Percentiles rank a stretch among this genome's conserved stretches.
Evolutionary conservation across 2,329 filamentous ascomycete species (phyloP).

Genomic region (Fusarium pseudonygamai): DNA sequence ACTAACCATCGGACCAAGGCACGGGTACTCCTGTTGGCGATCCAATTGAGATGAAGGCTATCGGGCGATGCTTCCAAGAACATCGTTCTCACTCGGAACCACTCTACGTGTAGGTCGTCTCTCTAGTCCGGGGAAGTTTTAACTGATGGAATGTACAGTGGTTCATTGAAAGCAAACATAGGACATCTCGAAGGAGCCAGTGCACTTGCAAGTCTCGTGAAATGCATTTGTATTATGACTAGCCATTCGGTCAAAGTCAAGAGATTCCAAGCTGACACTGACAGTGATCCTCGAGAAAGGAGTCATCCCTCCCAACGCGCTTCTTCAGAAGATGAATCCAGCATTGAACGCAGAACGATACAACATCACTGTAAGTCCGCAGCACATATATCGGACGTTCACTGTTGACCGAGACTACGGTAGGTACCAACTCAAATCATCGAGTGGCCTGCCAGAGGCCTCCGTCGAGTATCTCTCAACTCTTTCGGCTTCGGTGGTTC

Average conservation of each 20-base stretch:
- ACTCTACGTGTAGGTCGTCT: not conserved
- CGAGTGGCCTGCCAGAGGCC: not conserved
- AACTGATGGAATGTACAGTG: not conserved
- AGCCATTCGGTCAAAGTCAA: no score
- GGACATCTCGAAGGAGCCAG: conserved; percentile 7
- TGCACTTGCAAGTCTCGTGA: conserved; percentile 2
- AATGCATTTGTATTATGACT: no score
- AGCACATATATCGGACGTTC: accelerated
- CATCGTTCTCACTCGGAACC: not conserved
- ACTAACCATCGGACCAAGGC: no score
- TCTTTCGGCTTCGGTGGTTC: conserved; percentile 58
- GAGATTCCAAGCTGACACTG: not conserved
- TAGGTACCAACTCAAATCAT: not conserved
- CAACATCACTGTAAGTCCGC: not conserved
- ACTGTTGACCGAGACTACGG: accelerated
- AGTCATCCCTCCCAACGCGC: not conserved
- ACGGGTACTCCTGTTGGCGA: conserved; percentile 10
- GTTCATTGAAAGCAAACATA: conserved; percentile 1
- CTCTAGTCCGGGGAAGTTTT: accelerated
- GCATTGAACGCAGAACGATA: not conserved
- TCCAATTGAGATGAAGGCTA: conserved; percentile 5
- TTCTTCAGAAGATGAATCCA: not conserved
- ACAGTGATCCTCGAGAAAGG: conserved; percentile 6
- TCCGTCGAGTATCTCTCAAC: conserved; percentile 48
- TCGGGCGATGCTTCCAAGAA: not conserved